These are phyloP conservation scores for Gynochthodes officinalis DNA, from an alignment of 257 asterid species.

Conservation along the genomic window DNA sequence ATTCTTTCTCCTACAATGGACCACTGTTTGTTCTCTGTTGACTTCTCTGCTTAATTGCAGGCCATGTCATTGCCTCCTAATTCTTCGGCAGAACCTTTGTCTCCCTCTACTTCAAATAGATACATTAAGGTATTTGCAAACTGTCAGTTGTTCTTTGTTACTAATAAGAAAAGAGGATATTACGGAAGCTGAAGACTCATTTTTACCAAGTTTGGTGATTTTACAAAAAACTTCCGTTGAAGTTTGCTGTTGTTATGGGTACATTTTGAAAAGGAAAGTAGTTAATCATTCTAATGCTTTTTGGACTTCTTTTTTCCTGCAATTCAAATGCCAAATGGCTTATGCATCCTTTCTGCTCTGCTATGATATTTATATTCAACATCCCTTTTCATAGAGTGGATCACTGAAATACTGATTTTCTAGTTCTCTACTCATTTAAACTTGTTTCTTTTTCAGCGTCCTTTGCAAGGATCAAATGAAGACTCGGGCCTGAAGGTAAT, in stretches of 20 bases:
- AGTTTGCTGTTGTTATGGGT: background rate
- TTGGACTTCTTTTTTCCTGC: background rate
- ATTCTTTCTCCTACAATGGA: conserved; percentile 4
- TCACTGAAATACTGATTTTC: background rate
- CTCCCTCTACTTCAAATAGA: conserved; percentile 57
- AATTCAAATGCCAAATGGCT: background rate
- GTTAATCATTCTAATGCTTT: background rate
- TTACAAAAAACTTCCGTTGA: background rate
- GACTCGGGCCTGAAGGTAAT: conserved; percentile 73
- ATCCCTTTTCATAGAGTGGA: background rate
- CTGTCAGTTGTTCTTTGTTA: background rate
- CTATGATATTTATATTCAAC: too few species aligned
- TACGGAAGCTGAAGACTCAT: too few species aligned
- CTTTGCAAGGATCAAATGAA: conserved; percentile 33
- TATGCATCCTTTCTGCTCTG: background rate
- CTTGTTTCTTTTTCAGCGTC: conserved; percentile 20
- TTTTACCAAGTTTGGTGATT: too few species aligned
- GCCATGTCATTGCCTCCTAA: conserved; percentile 48
- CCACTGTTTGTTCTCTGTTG: conserved; percentile 10
- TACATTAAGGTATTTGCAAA: conserved; percentile 36
- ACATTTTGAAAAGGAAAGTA: background rate
- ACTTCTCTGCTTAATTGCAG: conserved; percentile 32
- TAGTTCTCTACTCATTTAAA: background rate
- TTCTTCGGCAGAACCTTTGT: conserved; percentile 42
- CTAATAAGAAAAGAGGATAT: background rate